Conservation (phyloP, 306 rosid species). For the Vicia villosa region DNA sequence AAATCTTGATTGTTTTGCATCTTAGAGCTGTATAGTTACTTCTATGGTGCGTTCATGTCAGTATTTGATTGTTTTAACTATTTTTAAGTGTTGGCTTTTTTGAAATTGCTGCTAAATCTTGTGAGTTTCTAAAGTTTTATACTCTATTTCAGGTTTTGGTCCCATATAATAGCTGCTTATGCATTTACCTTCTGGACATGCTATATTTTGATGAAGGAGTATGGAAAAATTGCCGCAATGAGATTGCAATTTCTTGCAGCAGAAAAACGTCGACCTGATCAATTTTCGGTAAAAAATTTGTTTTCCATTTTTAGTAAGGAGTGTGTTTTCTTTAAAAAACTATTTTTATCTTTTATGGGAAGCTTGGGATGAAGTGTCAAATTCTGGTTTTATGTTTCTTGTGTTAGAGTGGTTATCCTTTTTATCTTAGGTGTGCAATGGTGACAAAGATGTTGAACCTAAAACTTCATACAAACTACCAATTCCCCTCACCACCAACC, state of each 20-base stretch:
- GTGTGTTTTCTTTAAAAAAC: neutral
- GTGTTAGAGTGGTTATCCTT: slow-evolving; percentile 27
- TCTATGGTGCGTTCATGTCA: slow-evolving; percentile 20
- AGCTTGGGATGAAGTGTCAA: slow-evolving; percentile 16
- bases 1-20: slow-evolving; percentile 28
- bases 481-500: neutral
- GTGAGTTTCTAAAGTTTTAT: slow-evolving; percentile 16
- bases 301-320: slow-evolving; percentile 22
- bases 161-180: slow-evolving; percentile 80
- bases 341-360: neutral
- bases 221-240: slow-evolving; percentile 72
- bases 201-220: slow-evolving; percentile 74
- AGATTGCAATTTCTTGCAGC: slow-evolving; percentile 85
- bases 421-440: slow-evolving; percentile 2
- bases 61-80: slow-evolving; percentile 10
- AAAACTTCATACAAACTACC: slow-evolving; percentile 9
- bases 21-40: slow-evolving; percentile 25
- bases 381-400: slow-evolving; percentile 17
- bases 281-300: slow-evolving; percentile 66
- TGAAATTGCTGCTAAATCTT: slow-evolving; percentile 21
- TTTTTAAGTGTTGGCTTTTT: neutral
- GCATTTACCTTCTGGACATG: slow-evolving; percentile 89
- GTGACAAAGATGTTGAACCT: neutral
- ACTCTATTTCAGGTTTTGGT: slow-evolving; percentile 70
- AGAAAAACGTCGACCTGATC: slow-evolving; percentile 85